phyloP scores from a whole-genome alignment of 1,284 basidiomycete genomes.

The Pseudozyma sp. region DNA sequence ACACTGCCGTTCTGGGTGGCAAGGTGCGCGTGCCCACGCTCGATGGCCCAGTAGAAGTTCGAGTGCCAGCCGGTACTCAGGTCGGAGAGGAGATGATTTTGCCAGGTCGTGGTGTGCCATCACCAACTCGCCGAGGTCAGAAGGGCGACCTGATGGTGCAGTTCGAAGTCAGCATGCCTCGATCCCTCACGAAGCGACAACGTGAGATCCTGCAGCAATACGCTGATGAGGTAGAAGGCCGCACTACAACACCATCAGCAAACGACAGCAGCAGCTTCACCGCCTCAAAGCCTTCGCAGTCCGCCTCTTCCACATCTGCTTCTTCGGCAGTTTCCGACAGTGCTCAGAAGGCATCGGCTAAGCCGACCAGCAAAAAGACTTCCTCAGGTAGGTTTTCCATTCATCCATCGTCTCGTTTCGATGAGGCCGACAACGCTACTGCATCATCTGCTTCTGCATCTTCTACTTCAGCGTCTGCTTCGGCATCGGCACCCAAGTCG shows the following conservation, averaged over 20 bases:
- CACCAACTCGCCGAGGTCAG: slow-evolving; percentile 71
- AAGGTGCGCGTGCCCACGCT: slow-evolving; percentile 92
- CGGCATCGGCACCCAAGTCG: neutral
- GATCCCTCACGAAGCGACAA: slow-evolving; percentile 86
- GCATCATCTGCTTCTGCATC: neutral
- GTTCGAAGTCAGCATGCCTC: slow-evolving; percentile 88
- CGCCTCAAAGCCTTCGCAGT: slow-evolving; percentile 6
- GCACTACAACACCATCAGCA: slow-evolving; percentile 12
- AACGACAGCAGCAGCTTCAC: slow-evolving; percentile 11
- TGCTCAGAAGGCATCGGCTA: slow-evolving; percentile 12
- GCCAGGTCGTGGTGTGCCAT: slow-evolving; percentile 85
- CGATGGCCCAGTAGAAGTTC: slow-evolving; percentile 94
- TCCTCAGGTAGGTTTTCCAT: slow-evolving; percentile 50
- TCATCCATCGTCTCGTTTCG: slow-evolving; percentile 45
- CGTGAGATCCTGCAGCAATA: slow-evolving; percentile 87
- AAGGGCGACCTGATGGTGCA: slow-evolving; percentile 91
- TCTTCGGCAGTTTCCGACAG: slow-evolving; percentile 15
- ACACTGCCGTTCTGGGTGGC: slow-evolving; percentile 91
- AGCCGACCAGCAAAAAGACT: slow-evolving; percentile 27
- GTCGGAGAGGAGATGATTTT: slow-evolving; percentile 96
- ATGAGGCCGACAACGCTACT: slow-evolving; percentile 17
- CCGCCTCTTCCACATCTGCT: slow-evolving; percentile 5
- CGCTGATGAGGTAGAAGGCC: slow-evolving; percentile 77
- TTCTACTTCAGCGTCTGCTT: slow-evolving; percentile 7
- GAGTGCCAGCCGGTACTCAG: slow-evolving; percentile 92